phyloP scores from a whole-genome alignment of 1,284 basidiomycete genomes.

The Xerocomus amazonicus region DNA sequence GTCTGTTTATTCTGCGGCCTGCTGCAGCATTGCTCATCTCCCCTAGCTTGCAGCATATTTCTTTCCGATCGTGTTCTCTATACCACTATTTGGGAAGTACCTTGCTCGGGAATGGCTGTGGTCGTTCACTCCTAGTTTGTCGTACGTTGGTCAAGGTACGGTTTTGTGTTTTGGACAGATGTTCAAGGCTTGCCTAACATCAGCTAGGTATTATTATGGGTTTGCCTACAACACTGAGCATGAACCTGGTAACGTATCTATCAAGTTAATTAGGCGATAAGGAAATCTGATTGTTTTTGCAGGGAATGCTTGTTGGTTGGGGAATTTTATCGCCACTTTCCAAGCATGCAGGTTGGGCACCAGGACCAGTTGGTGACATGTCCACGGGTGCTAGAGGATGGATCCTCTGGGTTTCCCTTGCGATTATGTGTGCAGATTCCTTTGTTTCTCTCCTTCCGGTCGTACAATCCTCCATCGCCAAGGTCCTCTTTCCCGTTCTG shows the following conservation, averaged over 20 bases:
- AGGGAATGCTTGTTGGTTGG: conserved; percentile 97
- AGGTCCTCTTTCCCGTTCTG: conserved; percentile 34
- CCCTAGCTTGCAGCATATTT: conserved; percentile 74
- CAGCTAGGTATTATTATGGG: conserved; percentile 94
- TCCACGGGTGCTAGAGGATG: conserved; percentile 82
- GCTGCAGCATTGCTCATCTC: conserved; percentile 2
- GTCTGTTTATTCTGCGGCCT: conserved; percentile 41
- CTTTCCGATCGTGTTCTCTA: conserved; percentile 86
- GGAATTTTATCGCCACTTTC: conserved; percentile 85
- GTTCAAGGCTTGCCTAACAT: neutral
- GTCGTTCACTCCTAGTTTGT: conserved; percentile 91
- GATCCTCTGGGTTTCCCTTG: conserved; percentile 93
- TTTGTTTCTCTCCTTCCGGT: conserved; percentile 82
- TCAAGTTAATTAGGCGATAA: neutral
- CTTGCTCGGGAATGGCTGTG: conserved; percentile 89
- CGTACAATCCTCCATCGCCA: conserved; percentile 47
- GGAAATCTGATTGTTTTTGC: conserved; percentile 5
- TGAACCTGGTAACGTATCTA: conserved; percentile 68
- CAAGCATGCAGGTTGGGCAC: conserved; percentile 83
- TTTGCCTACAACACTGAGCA: conserved; percentile 88
- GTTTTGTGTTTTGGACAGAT: neutral
- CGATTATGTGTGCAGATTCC: conserved; percentile 93
- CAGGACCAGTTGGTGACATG: conserved; percentile 84
- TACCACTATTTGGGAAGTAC: conserved; percentile 87
- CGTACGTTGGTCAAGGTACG: conserved; percentile 85